Evolutionary conservation across 768 basidiomycete species (phyloP), one percentile per base, ranked within the genome.

Genomic region (Phanerochaete sordida): DNA sequence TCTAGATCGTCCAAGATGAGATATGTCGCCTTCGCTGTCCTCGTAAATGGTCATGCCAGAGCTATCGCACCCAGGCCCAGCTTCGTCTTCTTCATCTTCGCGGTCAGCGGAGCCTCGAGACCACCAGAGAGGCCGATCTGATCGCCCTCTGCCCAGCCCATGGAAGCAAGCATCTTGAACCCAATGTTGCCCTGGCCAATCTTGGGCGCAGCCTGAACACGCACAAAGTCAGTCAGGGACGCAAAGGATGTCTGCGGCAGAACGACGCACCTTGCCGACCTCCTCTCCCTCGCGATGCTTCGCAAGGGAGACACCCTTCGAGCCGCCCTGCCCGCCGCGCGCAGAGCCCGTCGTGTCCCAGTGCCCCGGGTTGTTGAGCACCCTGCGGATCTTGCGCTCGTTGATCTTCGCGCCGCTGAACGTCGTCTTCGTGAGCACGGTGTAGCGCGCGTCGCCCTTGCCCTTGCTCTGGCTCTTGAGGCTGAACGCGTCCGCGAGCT

Each of bases 81-180:
- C 74, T 92, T 95, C 19, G 92, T 87, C 61, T 83, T 84, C 75
- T 95, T 97, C 72, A 95, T 88, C 52, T 93, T 82, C 13, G 92
- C 94, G 0, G 85, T 85, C 56, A 97, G 75, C 33, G 94, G 94
- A 5, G 74, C 84, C 26, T 88, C 86, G 57, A 96, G 72, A 0
- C 92, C 92, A 0, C 81, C 77, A 1, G 71, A 73, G 1, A 74
- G 64, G 4, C 94, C 94, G 65, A 96, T 94, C 13, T 81, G 76
- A 44, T 84, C 80, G 0, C 94, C 94, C 66, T 93, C 91, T 2
- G 83, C 71, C 94, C 94, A 96, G 44, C 95, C 95, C 95, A 98
- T 97, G 61, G 82, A 78, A 16, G 87, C 85, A 63, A 98, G 71
- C 84, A 98, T 83, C 75, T 75, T 84, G 76, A 96, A 97, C 0